Evolutionary conservation across 306 rosid species (phyloP), one percentile per base, ranked within the genome.

Genomic region (Arachis stenosperma): DNA sequence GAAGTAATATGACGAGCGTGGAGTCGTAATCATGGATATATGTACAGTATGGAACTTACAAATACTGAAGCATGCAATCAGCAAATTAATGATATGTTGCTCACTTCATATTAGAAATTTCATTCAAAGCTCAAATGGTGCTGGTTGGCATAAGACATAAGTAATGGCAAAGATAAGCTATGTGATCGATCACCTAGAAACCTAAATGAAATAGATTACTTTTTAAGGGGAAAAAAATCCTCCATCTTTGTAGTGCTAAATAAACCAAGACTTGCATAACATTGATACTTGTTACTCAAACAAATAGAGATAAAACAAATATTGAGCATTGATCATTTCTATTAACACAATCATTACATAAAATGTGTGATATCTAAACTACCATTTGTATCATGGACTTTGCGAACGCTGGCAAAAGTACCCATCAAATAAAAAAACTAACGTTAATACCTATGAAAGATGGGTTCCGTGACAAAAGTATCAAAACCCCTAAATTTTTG

Each of bases 1-100:
- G 39, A 72, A 75, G 64, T 81, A 10, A 65, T 44, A 70, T 47
- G 78, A 51, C 59, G 75, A 76, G 67, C 22, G 73, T 74, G 33
- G 40, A 62, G 65, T 39, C 60, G 13, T 15, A 70, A 66, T 30
- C 71, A 54, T 27, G 75, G 79, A 64, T 62, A 22, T 22, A 50
- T 60, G 51, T 75, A 55, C 58, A 50, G 59, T 40, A 57, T 40
- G 27, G 42, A 53, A 71, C 57, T 64, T 65, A 62, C 62, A 75
- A 59, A 15, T 53, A 76, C 17, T 6, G 36, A 58, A 75, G 52
- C 64, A 67, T 22, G 27, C 27, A 22, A 22, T 22, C 27, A 22
- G 36, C 52, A 56, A 12, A 68, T 70, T 14, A 27, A 14, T 62
- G 48, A n/a, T 37, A 3, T 65, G 17, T 13, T 50, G 44, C 29